Base-by-base conservation (phyloP, 345 rosid species). In the Populus tremula region DNA sequence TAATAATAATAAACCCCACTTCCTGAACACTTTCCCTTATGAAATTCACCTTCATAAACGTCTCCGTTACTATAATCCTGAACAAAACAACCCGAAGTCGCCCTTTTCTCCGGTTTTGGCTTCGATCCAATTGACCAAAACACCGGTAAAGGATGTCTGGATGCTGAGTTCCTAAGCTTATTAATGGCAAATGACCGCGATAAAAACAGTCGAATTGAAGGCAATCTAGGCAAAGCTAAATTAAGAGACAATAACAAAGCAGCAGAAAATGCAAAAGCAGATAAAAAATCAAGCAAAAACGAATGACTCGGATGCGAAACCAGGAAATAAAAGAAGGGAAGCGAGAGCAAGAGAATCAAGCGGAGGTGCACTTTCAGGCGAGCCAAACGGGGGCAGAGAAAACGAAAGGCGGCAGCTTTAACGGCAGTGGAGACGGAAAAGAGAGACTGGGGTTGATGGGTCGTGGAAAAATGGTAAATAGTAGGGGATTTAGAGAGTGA, bases 61-160 rank as follows among this genome's bases (percentile, higher is more conserved):
- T 95, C 99, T 11, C 97, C 97, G 85, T 93, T 93, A 86, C 91
- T 89, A 65, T 87, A 95, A 16, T 87, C 87, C 86, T 92, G 97
- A 31, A 92, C 97, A 96, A 94, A 92, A 80, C 91, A 92, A 23
- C 97, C 99, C 7, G 99, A 93, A 84, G 84, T 88, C 8, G 21
- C 84, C 76, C 90, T 84, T 73, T 87, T 90, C 65, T 94, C 98
- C 0, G 90, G 78, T 71, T 85, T 91, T 0, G 90, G 80, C 14
- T 92, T 85, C 64, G 98, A 93, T 70, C 97, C 98, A 71, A 93
- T 95, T 1, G 97, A 92, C 99, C 98, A 95, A 71, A 95, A 91
- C 69, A 93, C 96, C 0, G 98, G 97, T 31, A 92, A 80, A 65
- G 88, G 87, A 54, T 88, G 75, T 64, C 86, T 80, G 5, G 90